Base-by-base conservation (phyloP, 345 rosid species). In the Balakata baccata region DNA sequence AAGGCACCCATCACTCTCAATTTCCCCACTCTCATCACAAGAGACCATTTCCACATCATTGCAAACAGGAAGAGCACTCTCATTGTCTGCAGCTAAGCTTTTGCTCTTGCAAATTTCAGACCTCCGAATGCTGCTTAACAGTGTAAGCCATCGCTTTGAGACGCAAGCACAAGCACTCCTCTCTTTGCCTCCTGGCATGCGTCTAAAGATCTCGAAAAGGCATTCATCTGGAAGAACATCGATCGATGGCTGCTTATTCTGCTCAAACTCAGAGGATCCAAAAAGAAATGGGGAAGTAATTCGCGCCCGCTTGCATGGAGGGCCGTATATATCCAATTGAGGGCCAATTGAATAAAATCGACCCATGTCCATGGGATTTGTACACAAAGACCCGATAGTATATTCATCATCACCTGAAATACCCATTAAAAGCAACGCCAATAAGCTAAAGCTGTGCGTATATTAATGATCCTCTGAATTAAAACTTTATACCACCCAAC, bases 161-260 rank as follows among this genome's bases (percentile, higher is more conserved):
- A 89, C 96, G 65, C 84, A 85, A 75, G 90, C 88, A 67, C 86
- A 85, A 3, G 85, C 45, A 64, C 88, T 83, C 81, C 87, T 84
- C 64, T 89, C 96, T 72, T 78, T 81, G 60, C 85, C 87, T 2
- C 82, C 69, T 13, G 84, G 78, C 7, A 90, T 67, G 51, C 90
- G 85, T 56, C 84, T 86, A 68, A 89, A 84, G 77, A 90, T 87
- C 92, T 90, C 96, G 47, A 85, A 86, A 37, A 90, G 90, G 77
- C 96, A 89, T 76, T 90, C 96, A 62, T 89, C 92, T 0, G 96
- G 96, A 77, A 90, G 96, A 50, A 76, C 77, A 7, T 83, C 87
- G 2, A 90, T 86, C 7, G 93, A 86, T 22, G 88, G 82, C 60
- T 74, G 82, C 68, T 74, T 79, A 20, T 72, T 78, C 53, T 58